Conservation (phyloP, 225 moss, liverwort and hornwort species). For the Marchantia polymorpha region DNA sequence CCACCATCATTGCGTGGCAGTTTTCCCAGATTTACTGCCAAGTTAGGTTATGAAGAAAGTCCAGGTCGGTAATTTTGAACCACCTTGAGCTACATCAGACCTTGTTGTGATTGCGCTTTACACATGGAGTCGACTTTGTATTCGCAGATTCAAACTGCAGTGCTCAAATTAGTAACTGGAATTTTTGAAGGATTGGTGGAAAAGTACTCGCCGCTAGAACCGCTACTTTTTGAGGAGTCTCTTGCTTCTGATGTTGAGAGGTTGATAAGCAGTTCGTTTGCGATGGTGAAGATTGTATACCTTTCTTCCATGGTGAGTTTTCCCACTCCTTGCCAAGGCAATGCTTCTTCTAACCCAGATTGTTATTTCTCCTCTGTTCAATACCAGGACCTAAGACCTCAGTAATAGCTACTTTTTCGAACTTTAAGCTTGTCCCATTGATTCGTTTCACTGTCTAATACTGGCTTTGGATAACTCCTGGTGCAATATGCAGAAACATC, state of each 20-base stretch:
- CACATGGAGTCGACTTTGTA: neutral
- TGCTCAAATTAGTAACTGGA: constrained; percentile 4
- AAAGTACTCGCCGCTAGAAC: constrained; percentile 6
- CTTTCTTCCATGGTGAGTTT: constrained; percentile 21
- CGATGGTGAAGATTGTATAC: constrained; percentile 26
- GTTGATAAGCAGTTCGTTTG: constrained; percentile 30
- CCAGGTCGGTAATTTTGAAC: too few relatives aligned
- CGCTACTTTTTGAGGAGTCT: constrained; percentile 16
- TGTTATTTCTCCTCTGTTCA: neutral
- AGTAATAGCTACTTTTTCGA: too few relatives aligned
- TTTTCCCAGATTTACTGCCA: too few relatives aligned
- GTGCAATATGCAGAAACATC: constrained; percentile 15
- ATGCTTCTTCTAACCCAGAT: neutral
- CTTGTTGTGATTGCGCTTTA: neutral
- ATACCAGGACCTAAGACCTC: too few relatives aligned
- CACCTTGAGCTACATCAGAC: neutral
- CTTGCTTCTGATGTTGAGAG: constrained; percentile 13
- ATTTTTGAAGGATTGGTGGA: constrained; percentile 22
- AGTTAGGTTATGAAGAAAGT: too few relatives aligned
- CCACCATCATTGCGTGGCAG: too few relatives aligned
- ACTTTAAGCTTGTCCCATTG: neutral
- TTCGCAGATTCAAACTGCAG: constrained; percentile 19
- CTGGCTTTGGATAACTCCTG: neutral
- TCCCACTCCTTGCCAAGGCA: neutral
- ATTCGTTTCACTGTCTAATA: neutral